Base-by-base conservation (phyloP, 371 early-diverging fungal genomes). In the Mucor racemosus region DNA sequence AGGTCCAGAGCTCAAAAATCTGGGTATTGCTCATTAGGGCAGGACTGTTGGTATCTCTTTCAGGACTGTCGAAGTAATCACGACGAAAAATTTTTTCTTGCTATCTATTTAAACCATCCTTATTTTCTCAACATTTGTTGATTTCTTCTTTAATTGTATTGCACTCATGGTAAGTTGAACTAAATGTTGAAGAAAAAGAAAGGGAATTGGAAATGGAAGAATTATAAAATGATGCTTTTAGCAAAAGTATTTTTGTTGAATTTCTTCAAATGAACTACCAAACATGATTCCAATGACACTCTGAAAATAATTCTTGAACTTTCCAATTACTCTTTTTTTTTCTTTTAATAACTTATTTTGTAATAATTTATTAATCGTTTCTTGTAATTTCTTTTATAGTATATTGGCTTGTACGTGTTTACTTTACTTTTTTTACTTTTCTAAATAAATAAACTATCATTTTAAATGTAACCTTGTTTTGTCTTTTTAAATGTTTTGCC, bases 241-340 rank as follows among this genome's bases (percentile, higher is more conserved):
- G 68, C 68, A 64, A 72, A 69, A 72, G 34, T 72, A 57, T 40
- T 73, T 73, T 73, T 73, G 70, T 73, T 73, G 74, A 73, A 73
- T 73, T 73, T 73, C 74, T 73, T 73, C 74, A 73, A 55, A 73
- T 73, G 74, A 73, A 54, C 50, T 40, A 69, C 62, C 54, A 62
- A 62, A 62, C 62, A 66, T 73, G 74, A 73, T 73, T 73, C 74
- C 38, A 64, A 60, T 73, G 74, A 73, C 74, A 73, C 66, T 64
- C 74, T 73, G 74, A 71, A n/a, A 59, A 61, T 48, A 42, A 48
- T 48, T 36, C 36, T 61, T 33, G 5, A 11, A 35, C 15, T n/a
- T 17, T 61, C 6, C 14, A 17, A 31, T 35, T 36, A 48, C 33
- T 50, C 48, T 50, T 11, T 48, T 61, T 50, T 11, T 48, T 15